Base-by-base conservation (phyloP, 169 alveolate species). In the Plasmodium reichenowi region DNA sequence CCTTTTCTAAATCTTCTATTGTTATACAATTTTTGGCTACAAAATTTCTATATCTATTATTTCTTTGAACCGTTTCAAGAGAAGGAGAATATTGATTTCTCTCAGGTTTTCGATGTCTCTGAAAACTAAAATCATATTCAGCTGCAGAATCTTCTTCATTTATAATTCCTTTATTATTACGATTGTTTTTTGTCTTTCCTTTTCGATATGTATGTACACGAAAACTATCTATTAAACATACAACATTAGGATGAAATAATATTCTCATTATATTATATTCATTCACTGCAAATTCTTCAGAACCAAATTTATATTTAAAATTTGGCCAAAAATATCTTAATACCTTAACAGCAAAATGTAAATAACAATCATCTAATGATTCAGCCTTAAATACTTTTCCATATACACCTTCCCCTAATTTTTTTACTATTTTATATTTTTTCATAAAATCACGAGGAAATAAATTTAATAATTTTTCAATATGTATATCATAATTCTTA, bases 321-420 rank as follows among this genome's bases (percentile, higher is more conserved):
- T 80, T 80, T 0, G 90, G 90, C 90, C 90, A 80, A 43, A 80
- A 80, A 45, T 80, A 80, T 22, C 83, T 32, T n/a, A 80, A 56
- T 3, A 70, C 78, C 50, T 80, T 80, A 9, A 80, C 64, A 9
- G 90, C 90, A 54, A 80, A 80, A 71, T 67, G 50, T n/a, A 80
- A 45, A 54, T 80, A 80, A 12, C 75, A 85, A 71, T 85, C 91
- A 6, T 66, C 86, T 63, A 85, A 68, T 0, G 91, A 85, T 48
- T 85, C 91, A 4, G 91, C 91, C n/a, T 85, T 80, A 59, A 90
- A 92, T 17, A 94, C 96, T 17, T 94, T 95, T 1, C 96, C 96
- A 66, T 94, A 94, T 4, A 94, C 96, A 0, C 96, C 96, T 64
- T 94, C 92, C 7, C 96, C 96, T 32, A 94, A 64, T 32, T 78